Evolutionary conservation across 1,284 basidiomycete genomes (phyloP).

Genomic region (Papiliotrema flavescens): DNA sequence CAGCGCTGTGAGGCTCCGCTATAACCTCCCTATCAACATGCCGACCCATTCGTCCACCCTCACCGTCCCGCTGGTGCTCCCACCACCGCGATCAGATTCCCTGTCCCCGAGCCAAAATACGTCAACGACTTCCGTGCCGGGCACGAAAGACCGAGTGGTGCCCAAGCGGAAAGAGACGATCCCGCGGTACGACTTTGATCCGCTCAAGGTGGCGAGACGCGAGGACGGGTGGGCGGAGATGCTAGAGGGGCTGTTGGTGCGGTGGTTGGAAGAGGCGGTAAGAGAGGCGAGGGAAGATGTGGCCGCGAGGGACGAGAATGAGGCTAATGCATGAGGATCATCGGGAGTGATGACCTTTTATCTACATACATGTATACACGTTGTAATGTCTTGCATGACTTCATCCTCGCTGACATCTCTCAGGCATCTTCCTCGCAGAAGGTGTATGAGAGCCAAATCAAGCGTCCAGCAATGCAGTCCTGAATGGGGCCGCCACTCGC

Average conservation of each 20-base stretch:
- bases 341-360: too few species aligned
- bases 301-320: too few species aligned
- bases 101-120: not conserved
- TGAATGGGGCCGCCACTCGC: too few species aligned
- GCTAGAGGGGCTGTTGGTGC: slow-evolving; percentile 21
- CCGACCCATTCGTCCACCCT: slow-evolving; percentile 17
- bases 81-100: slow-evolving; percentile 5
- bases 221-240: slow-evolving; percentile 36
- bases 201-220: slow-evolving; percentile 37
- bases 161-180: slow-evolving; percentile 4
- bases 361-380: too few species aligned
- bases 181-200: slow-evolving; percentile 39
- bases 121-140: not conserved
- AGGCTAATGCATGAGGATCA: too few species aligned
- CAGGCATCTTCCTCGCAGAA: too few species aligned
- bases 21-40: slow-evolving; percentile 36
- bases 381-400: too few species aligned
- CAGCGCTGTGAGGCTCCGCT: slow-evolving; percentile 43
- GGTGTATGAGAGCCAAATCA: too few species aligned
- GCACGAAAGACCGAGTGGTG: not conserved
- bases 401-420: too few species aligned
- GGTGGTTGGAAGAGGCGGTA: slow-evolving; percentile 36
- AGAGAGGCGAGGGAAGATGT: slow-evolving; percentile 18
- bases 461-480: too few species aligned
- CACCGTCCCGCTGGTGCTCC: slow-evolving; percentile 3